These are phyloP conservation scores for Metschnikowia chrysomelidarum DNA, from an alignment of 805 yeast genomes.

Conservation along the genomic window DNA sequence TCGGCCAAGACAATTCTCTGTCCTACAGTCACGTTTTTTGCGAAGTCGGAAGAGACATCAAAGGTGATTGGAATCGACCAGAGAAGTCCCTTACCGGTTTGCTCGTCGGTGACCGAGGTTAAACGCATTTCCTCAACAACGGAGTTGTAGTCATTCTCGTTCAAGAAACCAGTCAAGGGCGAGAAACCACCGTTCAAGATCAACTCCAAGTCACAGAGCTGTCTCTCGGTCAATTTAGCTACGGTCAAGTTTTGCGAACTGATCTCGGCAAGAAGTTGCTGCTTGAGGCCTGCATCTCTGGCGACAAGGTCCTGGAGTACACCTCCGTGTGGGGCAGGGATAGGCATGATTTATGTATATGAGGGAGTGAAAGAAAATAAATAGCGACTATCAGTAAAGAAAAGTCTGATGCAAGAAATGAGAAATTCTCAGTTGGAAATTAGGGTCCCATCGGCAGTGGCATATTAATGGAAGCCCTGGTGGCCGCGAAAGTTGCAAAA, in stretches of 20 bases:
- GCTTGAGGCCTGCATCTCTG: conserved; percentile 68
- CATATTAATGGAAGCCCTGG: no score
- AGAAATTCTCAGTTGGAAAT: no score
- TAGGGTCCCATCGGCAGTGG: no score
- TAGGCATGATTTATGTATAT: conserved; percentile 47
- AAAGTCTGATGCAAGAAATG: no score
- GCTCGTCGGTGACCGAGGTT: conserved; percentile 38
- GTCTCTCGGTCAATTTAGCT: conserved; percentile 74
- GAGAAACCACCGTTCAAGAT: conserved; percentile 94
- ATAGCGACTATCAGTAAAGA: no score
- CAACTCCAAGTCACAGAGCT: conserved; percentile 88
- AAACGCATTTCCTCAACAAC: conserved; percentile 72
- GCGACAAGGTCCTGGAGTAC: conserved; percentile 77
- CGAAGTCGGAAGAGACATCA: conserved; percentile 59
- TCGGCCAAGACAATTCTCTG: conserved; percentile 73
- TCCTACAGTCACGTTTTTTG: conserved; percentile 47
- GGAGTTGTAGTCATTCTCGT: conserved; percentile 62
- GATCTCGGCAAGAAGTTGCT: conserved; percentile 57
- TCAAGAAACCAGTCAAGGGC: conserved; percentile 68
- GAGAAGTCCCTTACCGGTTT: conserved; percentile 56
- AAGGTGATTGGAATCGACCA: conserved; percentile 94
- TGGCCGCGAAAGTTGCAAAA: conserved; percentile 9
- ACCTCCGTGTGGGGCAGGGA: conserved; percentile 87
- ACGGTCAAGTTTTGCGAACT: conserved; percentile 38
- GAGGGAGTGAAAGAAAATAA: background rate